Percentiles rank a stretch among this genome's conserved stretches.
Evolutionary conservation across 1,284 basidiomycete genomes (phyloP).

Genomic region (Ustilago trichophora): DNA sequence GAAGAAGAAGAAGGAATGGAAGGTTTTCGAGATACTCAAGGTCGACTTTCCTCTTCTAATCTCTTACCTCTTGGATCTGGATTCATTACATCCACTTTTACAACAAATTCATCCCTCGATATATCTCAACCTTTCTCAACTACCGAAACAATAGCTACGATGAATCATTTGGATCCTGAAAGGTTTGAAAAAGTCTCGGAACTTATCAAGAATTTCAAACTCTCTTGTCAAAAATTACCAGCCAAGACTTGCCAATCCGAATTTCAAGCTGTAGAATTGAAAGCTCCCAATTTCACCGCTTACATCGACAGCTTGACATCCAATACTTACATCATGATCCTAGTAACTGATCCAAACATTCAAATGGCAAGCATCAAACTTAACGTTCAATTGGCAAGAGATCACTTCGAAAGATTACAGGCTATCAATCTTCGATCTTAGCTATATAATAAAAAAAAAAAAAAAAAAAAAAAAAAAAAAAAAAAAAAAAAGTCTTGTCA

Average conservation of each 20-base stretch:
- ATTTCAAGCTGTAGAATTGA: constrained; percentile 65
- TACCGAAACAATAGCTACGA: too few species aligned
- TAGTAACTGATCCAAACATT: constrained; percentile 85
- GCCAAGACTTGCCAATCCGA: constrained; percentile 27
- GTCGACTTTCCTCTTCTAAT: constrained; percentile 2
- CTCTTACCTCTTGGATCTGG: constrained; percentile 25
- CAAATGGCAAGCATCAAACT: constrained; percentile 83
- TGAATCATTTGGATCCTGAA: constrained; percentile 80
- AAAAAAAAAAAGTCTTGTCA: too few species aligned
- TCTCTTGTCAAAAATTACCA: constrained; percentile 72
- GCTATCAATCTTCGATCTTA: constrained; percentile 38
- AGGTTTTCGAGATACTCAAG: constrained; percentile 38
- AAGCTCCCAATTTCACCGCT: constrained; percentile 74
- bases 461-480: too few species aligned
- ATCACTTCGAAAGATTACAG: constrained; percentile 75
- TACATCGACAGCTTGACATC: constrained; percentile 93
- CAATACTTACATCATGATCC: constrained; percentile 91
- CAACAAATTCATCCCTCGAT: too few species aligned
- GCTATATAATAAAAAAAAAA: too few species aligned
- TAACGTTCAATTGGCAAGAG: constrained; percentile 81
- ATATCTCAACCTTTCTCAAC: too few species aligned
- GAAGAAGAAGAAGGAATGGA: constrained; percentile 39
- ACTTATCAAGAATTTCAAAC: constrained; percentile 92
- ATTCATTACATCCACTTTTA: constrained; percentile 18
- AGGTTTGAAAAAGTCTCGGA: constrained; percentile 96